phyloP scores from a whole-genome alignment of 306 rosid species.

The Gleditsia sinensis region DNA sequence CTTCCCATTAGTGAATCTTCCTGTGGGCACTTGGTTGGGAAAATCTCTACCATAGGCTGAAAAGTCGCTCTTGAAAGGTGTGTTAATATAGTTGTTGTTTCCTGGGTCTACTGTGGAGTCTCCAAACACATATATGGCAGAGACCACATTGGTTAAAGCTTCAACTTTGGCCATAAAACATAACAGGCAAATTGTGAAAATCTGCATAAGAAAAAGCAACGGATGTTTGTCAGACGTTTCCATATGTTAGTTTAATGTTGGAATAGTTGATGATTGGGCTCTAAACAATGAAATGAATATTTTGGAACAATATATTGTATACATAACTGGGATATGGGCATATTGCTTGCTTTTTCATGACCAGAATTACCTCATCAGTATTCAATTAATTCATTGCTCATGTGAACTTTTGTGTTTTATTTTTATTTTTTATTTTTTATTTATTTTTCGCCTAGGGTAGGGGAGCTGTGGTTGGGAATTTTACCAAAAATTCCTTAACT shows the following conservation, averaged over 20 bases:
- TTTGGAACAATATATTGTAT: neutral
- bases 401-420: too few relatives aligned
- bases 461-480: slow-evolving; percentile 42
- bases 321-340: neutral
- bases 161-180: slow-evolving; percentile 30
- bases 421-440: too few relatives aligned
- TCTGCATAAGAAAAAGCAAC: neutral
- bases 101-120: slow-evolving; percentile 87
- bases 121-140: slow-evolving; percentile 68
- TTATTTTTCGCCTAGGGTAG: too few relatives aligned
- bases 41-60: slow-evolving; percentile 68
- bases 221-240: slow-evolving; percentile 1
- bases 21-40: slow-evolving; percentile 51
- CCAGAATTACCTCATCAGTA: too few relatives aligned
- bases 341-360: too few relatives aligned
- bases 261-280: neutral
- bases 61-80: slow-evolving; percentile 55
- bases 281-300: neutral
- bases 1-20: slow-evolving; percentile 72
- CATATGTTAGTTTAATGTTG: slow-evolving; percentile 22
- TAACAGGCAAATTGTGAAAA: slow-evolving; percentile 25
- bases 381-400: too few relatives aligned
- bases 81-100: slow-evolving; percentile 58
- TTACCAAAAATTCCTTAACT: slow-evolving; percentile 45
- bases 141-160: slow-evolving; percentile 12